Percentiles rank a stretch among this genome's conserved stretches.
phyloP scores from a whole-genome alignment of 23 red algal species.

The Agarophyton chilense region DNA sequence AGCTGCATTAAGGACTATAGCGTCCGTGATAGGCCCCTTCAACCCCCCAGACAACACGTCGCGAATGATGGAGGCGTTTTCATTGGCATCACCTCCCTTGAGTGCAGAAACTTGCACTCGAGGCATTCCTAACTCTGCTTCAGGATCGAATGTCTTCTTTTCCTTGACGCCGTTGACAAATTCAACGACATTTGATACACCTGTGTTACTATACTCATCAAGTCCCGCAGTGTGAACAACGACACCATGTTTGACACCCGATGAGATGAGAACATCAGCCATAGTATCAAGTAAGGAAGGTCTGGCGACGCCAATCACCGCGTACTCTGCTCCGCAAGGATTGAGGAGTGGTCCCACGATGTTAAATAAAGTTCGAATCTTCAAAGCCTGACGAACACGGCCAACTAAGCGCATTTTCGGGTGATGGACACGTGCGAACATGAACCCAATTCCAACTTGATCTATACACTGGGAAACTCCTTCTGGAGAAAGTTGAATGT shows the following conservation, averaged over 20 bases:
- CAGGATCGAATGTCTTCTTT: constrained; percentile 60
- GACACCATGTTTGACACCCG: constrained; percentile 71
- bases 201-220: constrained; percentile 91
- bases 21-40: constrained; percentile 79
- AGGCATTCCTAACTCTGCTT: constrained; percentile 69
- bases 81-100: constrained; percentile 73
- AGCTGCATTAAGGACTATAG: constrained; percentile 90
- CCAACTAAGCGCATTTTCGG: constrained; percentile 81
- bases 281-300: constrained; percentile 71
- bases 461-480: constrained; percentile 80
- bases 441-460: constrained; percentile 90
- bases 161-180: constrained; percentile 50
- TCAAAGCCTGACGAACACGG: constrained; percentile 71
- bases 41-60: constrained; percentile 57
- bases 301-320: constrained; percentile 85
- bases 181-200: constrained; percentile 79
- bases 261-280: constrained; percentile 75
- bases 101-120: constrained; percentile 69
- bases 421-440: constrained; percentile 89
- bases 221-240: constrained; percentile 91
- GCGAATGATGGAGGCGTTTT: constrained; percentile 78
- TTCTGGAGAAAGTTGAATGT: constrained; percentile 51
- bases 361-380: constrained; percentile 91
- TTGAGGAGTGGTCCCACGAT: constrained; percentile 92
- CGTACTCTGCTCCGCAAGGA: constrained; percentile 63